Percentiles rank a stretch among this genome's conserved stretches.
These are phyloP conservation scores for Botrytis cinerea DNA, from an alignment of 2,329 filamentous ascomycete species.

Conservation along the genomic window DNA sequence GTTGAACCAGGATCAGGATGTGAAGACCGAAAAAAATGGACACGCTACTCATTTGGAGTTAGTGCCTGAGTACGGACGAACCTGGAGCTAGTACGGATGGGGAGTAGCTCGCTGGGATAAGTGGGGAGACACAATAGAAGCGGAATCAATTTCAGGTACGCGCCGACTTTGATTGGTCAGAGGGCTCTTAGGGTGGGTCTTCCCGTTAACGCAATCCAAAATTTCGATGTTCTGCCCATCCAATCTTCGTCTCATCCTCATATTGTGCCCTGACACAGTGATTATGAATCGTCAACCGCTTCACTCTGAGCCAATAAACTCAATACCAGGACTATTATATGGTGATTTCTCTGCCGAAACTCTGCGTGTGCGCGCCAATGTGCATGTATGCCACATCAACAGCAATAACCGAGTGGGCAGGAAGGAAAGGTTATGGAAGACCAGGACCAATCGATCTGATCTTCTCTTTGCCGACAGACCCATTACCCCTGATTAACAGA, in stretches of 20 bases:
- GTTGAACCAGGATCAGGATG: neutral
- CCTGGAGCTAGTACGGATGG: neutral
- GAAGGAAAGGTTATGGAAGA: neutral
- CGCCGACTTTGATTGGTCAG: neutral
- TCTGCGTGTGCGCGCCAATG: neutral
- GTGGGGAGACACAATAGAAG: neutral
- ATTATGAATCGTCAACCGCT: conserved; percentile 10
- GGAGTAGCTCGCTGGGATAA: neutral
- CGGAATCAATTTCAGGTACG: neutral
- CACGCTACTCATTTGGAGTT: neutral
- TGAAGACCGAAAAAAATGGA: neutral
- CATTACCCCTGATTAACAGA: conserved; percentile 9
- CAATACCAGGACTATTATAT: neutral
- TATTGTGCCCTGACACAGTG: neutral
- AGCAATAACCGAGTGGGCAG: neutral
- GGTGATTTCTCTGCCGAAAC: neutral
- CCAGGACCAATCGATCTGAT: neutral
- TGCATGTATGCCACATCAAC: neutral
- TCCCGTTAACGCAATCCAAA: neutral
- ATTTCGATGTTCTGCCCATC: conserved; percentile 2
- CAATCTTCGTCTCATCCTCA: neutral
- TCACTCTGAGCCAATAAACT: neutral
- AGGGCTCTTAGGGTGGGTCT: neutral
- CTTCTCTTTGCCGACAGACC: neutral
- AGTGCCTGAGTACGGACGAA: neutral